phyloP scores from a whole-genome alignment of 768 basidiomycete species.

The Suillus americanus region DNA sequence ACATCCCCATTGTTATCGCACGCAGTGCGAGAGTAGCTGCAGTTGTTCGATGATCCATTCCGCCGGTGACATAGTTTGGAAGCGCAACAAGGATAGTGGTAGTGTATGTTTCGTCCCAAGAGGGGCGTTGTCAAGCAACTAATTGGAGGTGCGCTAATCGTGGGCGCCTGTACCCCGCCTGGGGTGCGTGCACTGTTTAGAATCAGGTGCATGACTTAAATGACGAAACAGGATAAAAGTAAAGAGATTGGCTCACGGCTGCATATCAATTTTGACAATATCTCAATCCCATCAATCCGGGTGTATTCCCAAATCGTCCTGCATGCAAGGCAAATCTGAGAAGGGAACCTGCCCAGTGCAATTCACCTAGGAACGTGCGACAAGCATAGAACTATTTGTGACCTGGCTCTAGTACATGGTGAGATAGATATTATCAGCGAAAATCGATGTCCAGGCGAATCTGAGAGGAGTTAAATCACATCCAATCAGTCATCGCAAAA shows the following conservation, averaged over 20 bases:
- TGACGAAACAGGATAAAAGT: not conserved
- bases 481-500: not conserved
- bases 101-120: not conserved
- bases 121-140: not conserved
- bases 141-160: not conserved
- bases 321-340: not conserved
- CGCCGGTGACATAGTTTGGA: not conserved
- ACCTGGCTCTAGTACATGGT: not conserved
- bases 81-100: not conserved
- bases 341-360: not conserved
- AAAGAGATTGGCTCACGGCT: not conserved
- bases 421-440: not conserved
- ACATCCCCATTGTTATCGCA: not conserved
- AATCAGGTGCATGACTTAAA: not conserved
- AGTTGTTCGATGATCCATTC: not conserved
- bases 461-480: not conserved
- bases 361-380: not conserved
- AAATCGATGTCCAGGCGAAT: constrained; percentile 7
- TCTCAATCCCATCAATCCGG: not conserved
- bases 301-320: not conserved
- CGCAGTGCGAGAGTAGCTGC: not conserved
- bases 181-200: not conserved
- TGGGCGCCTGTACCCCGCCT: not conserved
- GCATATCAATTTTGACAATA: not conserved
- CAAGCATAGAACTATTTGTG: not conserved